These are phyloP conservation scores for Irpex lacteus DNA, from an alignment of 1,284 basidiomycete genomes.

Conservation along the genomic window DNA sequence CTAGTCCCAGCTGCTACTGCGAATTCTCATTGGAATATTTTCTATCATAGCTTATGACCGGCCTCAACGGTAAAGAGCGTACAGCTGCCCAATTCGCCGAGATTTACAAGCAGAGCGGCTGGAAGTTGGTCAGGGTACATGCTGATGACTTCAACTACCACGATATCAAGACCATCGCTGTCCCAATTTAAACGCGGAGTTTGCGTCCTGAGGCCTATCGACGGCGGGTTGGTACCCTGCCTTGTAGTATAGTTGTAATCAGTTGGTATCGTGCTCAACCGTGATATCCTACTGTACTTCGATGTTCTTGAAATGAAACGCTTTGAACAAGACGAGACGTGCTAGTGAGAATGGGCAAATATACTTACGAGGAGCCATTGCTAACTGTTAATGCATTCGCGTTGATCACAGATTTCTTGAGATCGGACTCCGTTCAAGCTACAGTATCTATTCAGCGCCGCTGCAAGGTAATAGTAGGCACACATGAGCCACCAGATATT, in stretches of 20 bases:
- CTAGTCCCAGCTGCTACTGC: neutral
- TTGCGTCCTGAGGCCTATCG: neutral
- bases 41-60: neutral
- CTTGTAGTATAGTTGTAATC: neutral
- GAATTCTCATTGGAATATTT: neutral
- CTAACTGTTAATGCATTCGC: too few species aligned
- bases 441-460: too few species aligned
- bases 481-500: too few species aligned
- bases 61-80: constrained; percentile 1
- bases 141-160: neutral
- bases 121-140: constrained; percentile 7
- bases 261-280: neutral
- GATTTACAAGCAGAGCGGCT: neutral
- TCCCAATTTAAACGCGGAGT: neutral
- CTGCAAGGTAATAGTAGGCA: too few species aligned
- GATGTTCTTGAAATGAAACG: neutral
- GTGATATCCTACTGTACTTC: neutral
- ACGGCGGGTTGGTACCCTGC: neutral
- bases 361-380: too few species aligned
- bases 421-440: too few species aligned
- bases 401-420: too few species aligned
- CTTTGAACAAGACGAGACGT: neutral
- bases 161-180: neutral
- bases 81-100: neutral
- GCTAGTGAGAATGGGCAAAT: too few species aligned